Conservation (phyloP, 768 basidiomycete genomes). For the Zangia roseola region DNA sequence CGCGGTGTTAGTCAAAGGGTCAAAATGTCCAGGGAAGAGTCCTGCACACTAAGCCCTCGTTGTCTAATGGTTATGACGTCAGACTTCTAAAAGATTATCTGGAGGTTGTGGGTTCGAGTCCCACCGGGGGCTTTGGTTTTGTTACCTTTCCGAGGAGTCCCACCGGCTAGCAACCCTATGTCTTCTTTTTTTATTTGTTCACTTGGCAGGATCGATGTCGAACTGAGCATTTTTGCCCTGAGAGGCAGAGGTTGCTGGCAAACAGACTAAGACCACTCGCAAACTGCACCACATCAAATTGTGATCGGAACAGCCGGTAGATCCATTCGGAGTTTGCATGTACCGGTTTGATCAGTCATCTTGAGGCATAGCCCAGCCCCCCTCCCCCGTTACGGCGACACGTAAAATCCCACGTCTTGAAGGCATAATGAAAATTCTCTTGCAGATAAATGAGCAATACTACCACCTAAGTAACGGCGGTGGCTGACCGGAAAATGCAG, state of each 20-base stretch:
- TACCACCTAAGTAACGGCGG: background rate
- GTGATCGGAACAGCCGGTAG: background rate
- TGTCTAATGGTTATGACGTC: constrained; percentile 92
- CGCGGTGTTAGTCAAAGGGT: no score
- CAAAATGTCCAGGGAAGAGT: background rate
- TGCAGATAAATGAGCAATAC: background rate
- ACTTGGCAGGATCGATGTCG: no score
- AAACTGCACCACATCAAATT: constrained; percentile 2
- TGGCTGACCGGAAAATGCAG: constrained; percentile 1
- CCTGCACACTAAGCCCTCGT: constrained; percentile 55
- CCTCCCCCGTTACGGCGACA: constrained; percentile 6
- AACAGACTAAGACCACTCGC: no score
- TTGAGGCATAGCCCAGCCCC: constrained; percentile 11
- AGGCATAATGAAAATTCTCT: background rate
- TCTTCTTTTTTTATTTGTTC: constrained; percentile 15
- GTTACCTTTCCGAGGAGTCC: constrained; percentile 10
- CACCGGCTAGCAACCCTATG: no score
- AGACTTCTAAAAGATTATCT: constrained; percentile 85
- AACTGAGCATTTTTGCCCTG: no score
- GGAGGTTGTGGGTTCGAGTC: constrained; percentile 89
- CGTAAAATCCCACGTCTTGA: constrained; percentile 20
- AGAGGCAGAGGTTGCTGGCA: no score
- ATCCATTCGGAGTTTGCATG: constrained; percentile 3
- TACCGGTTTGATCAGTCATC: constrained; percentile 6
- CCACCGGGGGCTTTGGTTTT: constrained; percentile 63